phyloP scores from a whole-genome alignment of 2,329 filamentous ascomycete species.

The Fusarium humuli region DNA sequence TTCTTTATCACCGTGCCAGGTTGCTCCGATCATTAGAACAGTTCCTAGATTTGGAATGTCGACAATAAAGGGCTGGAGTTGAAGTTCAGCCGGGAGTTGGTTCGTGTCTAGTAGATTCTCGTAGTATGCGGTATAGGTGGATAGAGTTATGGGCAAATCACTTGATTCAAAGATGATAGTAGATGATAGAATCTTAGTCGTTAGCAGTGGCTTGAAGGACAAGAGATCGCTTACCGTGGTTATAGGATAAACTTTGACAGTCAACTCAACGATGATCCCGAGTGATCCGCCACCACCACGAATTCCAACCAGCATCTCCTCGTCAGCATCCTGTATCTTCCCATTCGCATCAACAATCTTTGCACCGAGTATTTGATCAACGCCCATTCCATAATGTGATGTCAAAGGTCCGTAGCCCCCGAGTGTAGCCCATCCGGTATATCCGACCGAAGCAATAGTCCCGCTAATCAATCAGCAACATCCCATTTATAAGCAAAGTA shows the following conservation, averaged over 20 bases:
- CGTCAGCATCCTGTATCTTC: background rate
- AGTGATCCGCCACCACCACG: slow-evolving; percentile 19
- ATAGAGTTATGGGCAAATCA: fast-evolving
- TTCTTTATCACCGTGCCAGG: background rate
- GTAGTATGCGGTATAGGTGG: background rate
- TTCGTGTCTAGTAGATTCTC: background rate
- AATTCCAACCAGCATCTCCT: slow-evolving; percentile 13
- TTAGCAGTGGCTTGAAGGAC: background rate
- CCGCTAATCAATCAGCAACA: background rate
- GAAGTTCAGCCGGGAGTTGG: fast-evolving
- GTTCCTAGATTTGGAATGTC: background rate
- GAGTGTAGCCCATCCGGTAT: slow-evolving; percentile 22
- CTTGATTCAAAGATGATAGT: slow-evolving; percentile 10
- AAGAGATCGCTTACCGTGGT: background rate
- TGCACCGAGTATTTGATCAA: slow-evolving; percentile 25
- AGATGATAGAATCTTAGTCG: fast-evolving
- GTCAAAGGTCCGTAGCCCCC: slow-evolving; percentile 22
- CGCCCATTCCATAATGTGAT: background rate
- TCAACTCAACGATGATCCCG: slow-evolving; percentile 8
- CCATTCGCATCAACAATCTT: slow-evolving; percentile 1
- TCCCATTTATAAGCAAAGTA: fast-evolving
- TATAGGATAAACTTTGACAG: slow-evolving; percentile 1
- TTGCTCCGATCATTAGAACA: background rate
- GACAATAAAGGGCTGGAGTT: background rate
- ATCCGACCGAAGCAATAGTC: slow-evolving; percentile 10